Evolutionary conservation across 2,329 filamentous ascomycete species (phyloP), one percentile per base, ranked within the genome.

Genomic region (Cytospora piceae): DNA sequence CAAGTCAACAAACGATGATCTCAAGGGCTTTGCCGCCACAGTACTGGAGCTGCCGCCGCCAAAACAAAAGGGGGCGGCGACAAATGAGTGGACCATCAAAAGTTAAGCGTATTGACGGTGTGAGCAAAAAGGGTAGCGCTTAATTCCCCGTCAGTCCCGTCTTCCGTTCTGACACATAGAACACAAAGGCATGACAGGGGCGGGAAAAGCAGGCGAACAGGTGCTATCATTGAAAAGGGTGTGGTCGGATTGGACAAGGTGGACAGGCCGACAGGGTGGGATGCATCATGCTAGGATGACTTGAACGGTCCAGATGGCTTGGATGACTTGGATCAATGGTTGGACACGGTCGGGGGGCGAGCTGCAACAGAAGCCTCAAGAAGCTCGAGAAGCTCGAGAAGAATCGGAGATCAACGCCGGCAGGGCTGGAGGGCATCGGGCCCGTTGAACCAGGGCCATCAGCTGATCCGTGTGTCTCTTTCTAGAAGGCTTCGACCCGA

Each of bases 401-500:
- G 42, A 51, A 37, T 37, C 31, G 31, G 39, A 63, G 64, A 63
- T 27, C 39, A 57, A 22, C 39, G 39, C 32, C 39, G 49, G 49
- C 49, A 65, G 31, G 57, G 57, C 24, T 32, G 46, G 42, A 59
- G 56, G 55, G 34, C 46, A 49, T 49, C 46, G 46, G 46, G 46
- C n/a, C 51, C n/a, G 52, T 49, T 32, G 32, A 53, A 57, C 54
- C 59, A 49, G 55, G 61, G 51, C 54, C 67, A 32, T 34, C 27
- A 4, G 37, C 22, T 67, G 67, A 57, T 42, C 65, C 53, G 65
- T 67, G 67, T 58, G 27, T 24, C 2, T 11, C 53, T 61, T 68
- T 68, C 67, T 67, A 68, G 67, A 68, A 68, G 65, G 37, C 55
- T 67, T 68, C 58, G 65, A 67, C 52, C 46, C 58, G 62, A 63